These are phyloP conservation scores for Lachnellula hyalina DNA, from an alignment of 2,329 filamentous ascomycete genomes.

Conservation along the genomic window DNA sequence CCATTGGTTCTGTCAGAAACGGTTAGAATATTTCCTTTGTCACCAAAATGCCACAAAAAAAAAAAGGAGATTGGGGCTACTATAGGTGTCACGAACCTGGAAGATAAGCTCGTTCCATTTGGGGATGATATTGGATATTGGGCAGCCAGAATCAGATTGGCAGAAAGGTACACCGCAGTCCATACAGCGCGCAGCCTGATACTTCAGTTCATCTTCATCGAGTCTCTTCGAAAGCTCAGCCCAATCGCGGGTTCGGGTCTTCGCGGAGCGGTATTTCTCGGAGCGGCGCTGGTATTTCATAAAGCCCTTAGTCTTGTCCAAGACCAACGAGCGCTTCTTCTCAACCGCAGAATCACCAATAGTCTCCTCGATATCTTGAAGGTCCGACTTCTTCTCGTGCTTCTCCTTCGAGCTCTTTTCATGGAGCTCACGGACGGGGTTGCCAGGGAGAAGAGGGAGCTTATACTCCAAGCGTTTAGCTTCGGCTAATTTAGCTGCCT, in stretches of 20 bases:
- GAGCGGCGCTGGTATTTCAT: constrained; percentile 93
- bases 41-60: no score
- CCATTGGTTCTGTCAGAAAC: constrained; percentile 62
- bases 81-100: no score
- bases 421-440: constrained; percentile 47
- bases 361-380: constrained; percentile 83
- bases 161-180: constrained; percentile 98
- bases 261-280: constrained; percentile 85
- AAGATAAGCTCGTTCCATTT: constrained; percentile 89
- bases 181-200: constrained; percentile 95
- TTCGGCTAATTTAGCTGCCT: constrained; percentile 78
- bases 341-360: constrained; percentile 77
- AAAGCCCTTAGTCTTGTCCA: constrained; percentile 97
- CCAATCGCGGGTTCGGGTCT: constrained; percentile 87
- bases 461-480: constrained; percentile 81
- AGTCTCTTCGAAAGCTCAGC: constrained; percentile 82
- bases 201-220: constrained; percentile 92
- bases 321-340: constrained; percentile 83
- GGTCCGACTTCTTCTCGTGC: constrained; percentile 63
- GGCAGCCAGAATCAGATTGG: constrained; percentile 91
- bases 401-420: constrained; percentile 53
- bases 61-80: no score
- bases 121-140: constrained; percentile 95
- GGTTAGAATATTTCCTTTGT: no score
- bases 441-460: constrained; percentile 69